Evolutionary conservation across 148 eudicot genomes (phyloP).

Genomic region (Diospyros kaki): DNA sequence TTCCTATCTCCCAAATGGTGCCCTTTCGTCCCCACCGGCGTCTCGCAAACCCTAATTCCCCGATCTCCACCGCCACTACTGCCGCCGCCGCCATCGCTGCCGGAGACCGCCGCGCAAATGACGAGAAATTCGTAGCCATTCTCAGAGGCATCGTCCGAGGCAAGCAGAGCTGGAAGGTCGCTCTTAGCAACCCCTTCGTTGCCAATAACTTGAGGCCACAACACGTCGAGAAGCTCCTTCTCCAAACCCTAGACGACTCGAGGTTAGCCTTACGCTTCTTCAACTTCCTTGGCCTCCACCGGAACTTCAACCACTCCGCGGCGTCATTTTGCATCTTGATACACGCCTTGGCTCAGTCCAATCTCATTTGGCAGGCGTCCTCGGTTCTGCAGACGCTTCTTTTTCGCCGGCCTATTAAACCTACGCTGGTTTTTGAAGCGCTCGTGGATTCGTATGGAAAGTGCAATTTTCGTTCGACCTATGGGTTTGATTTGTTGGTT

Average conservation of each 20-base stretch:
- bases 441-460: slow-evolving; percentile 26
- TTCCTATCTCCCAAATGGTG: slow-evolving; percentile 7
- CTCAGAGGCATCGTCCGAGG: slow-evolving; percentile 35
- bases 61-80: slow-evolving; percentile 11
- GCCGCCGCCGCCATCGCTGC: slow-evolving; percentile 12
- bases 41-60: slow-evolving; percentile 6
- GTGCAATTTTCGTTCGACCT: slow-evolving; percentile 24
- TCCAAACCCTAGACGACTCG: slow-evolving; percentile 44
- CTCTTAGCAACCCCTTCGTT: slow-evolving; percentile 29
- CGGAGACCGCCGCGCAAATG: slow-evolving; percentile 19
- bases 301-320: slow-evolving; percentile 55
- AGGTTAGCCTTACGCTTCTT: slow-evolving; percentile 74
- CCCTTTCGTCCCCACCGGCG: slow-evolving; percentile 16
- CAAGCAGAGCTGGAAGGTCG: slow-evolving; percentile 36
- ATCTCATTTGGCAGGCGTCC: slow-evolving; percentile 66
- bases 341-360: slow-evolving; percentile 41
- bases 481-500: slow-evolving; percentile 63
- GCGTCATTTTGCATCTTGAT: slow-evolving; percentile 62
- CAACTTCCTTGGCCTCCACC: slow-evolving; percentile 78
- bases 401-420: slow-evolving; percentile 10
- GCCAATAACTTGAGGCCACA: slow-evolving; percentile 26
- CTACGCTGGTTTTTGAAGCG: slow-evolving; percentile 26
- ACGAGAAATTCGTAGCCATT: slow-evolving; percentile 34
- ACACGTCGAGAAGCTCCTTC: slow-evolving; percentile 48
- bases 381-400: slow-evolving; percentile 56